These are phyloP conservation scores for Chondrus crispus DNA, from an alignment of 23 red algal genomes.

Conservation along the genomic window DNA sequence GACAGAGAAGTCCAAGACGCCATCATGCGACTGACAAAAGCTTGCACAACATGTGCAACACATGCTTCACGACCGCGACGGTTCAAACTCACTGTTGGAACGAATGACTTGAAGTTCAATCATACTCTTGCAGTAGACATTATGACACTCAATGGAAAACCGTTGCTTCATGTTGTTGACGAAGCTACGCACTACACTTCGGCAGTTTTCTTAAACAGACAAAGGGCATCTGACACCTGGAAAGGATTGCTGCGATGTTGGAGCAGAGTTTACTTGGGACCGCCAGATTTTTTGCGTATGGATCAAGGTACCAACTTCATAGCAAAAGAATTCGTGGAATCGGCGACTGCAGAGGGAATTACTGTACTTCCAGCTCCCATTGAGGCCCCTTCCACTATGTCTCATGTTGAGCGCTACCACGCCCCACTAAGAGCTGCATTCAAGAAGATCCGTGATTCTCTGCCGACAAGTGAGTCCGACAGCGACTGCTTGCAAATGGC, in stretches of 20 bases:
- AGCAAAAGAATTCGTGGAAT: not conserved
- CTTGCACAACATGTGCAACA: not conserved
- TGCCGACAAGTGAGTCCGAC: not conserved
- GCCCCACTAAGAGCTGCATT: not conserved
- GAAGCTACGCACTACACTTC: not conserved
- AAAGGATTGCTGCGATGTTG: not conserved
- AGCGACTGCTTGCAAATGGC: constrained; percentile 19
- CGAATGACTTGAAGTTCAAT: constrained; percentile 18
- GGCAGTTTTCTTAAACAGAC: not conserved
- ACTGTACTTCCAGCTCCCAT: not conserved
- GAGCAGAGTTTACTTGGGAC: not conserved
- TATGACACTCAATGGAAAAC: not conserved
- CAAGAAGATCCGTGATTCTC: not conserved
- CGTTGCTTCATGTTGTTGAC: constrained; percentile 7
- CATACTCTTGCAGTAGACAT: constrained; percentile 8
- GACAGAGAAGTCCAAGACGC: not conserved
- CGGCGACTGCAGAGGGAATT: not conserved
- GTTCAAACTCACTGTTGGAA: not conserved
- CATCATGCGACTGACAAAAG: not conserved
- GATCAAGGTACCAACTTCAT: constrained; percentile 1
- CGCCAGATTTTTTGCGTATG: constrained; percentile 13
- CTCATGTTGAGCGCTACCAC: constrained; percentile 36
- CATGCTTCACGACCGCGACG: constrained; percentile 5
- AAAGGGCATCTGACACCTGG: not conserved
- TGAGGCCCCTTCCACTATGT: constrained; percentile 12